These are phyloP conservation scores for Wickerhamomyces queroliae DNA, from an alignment of 805 yeast species.

Conservation along the genomic window DNA sequence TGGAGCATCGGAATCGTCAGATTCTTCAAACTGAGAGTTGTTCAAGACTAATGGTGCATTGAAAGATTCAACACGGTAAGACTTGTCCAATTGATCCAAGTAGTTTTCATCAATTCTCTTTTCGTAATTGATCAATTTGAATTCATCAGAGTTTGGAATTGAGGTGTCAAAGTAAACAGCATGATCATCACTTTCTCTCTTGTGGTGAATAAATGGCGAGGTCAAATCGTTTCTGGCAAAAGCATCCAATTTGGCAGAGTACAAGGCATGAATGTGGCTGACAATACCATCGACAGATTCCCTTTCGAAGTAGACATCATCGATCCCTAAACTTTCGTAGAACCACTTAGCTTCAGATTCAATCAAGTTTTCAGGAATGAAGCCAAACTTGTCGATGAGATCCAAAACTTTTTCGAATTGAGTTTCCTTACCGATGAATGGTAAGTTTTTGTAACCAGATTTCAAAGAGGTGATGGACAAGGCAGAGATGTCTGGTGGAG, in stretches of 20 bases:
- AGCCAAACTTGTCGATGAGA: conserved; percentile 73
- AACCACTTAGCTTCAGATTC: conserved; percentile 89
- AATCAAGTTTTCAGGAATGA: conserved; percentile 81
- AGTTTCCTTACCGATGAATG: conserved; percentile 73
- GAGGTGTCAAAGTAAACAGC: conserved; percentile 88
- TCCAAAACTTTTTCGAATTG: conserved; percentile 83
- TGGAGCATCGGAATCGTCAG: conserved; percentile 5
- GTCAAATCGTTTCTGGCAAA: conserved; percentile 54
- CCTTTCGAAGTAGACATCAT: conserved; percentile 85
- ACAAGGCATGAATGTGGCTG: conserved; percentile 78
- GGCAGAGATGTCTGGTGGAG: conserved; percentile 31
- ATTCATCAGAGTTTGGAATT: conserved; percentile 38
- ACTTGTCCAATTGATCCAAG: conserved; percentile 46
- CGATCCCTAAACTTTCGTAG: conserved; percentile 81
- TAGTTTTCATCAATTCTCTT: conserved; percentile 75
- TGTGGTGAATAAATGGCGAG: conserved; percentile 66
- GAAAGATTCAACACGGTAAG: conserved; percentile 75
- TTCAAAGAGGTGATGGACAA: conserved; percentile 34
- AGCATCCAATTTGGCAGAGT: conserved; percentile 91
- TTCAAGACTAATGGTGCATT: conserved; percentile 51
- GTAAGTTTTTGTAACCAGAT: conserved; percentile 67
- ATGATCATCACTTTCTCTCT: conserved; percentile 74
- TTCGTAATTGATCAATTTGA: conserved; percentile 52
- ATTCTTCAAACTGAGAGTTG: conserved; percentile 26
- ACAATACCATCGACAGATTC: conserved; percentile 79